phyloP scores from a whole-genome alignment of 345 rosid genomes.

The Aquilaria malaccensis region DNA sequence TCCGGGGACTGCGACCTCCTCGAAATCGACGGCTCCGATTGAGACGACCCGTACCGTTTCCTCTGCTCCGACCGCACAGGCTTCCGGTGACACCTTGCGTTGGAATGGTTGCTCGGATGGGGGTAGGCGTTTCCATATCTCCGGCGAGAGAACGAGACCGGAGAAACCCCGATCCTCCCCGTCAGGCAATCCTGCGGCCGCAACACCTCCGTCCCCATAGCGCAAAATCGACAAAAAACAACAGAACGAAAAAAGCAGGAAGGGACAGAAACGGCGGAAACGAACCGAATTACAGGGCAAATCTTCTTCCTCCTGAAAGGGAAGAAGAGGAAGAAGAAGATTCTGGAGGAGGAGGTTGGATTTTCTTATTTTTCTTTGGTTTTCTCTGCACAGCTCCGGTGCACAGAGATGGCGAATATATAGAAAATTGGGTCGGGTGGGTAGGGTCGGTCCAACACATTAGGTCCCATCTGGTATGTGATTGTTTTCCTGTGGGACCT shows the following conservation, averaged over 20 bases:
- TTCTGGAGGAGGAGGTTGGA: background rate
- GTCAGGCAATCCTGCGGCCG: conserved; percentile 68
- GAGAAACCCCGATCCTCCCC: conserved; percentile 37
- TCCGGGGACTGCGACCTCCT: too few species aligned
- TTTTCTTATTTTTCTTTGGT: background rate
- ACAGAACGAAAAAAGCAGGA: background rate
- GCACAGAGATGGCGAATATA: conserved; percentile 8
- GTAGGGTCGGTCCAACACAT: background rate
- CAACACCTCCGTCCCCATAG: conserved; percentile 78
- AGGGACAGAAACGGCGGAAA: background rate
- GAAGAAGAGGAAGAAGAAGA: background rate
- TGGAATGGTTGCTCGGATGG: conserved; percentile 10
- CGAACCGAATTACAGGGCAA: background rate
- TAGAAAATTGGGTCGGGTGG: background rate
- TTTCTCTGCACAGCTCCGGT: background rate
- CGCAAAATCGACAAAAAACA: background rate
- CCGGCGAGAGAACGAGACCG: conserved; percentile 41
- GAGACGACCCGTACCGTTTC: too few species aligned
- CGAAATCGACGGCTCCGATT: too few species aligned
- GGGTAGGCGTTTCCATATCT: conserved; percentile 27
- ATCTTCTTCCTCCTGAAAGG: conserved; percentile 9
- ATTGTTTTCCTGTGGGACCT: too few species aligned
- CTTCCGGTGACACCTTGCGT: conserved; percentile 30
- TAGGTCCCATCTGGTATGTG: too few species aligned
- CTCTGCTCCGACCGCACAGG: conserved; percentile 21